A percentile compares a stretch with the other conserved stretches of the same genome.
These are phyloP conservation scores for Metschnikowia continentalis DNA, from an alignment of 805 yeast species.

Conservation along the genomic window DNA sequence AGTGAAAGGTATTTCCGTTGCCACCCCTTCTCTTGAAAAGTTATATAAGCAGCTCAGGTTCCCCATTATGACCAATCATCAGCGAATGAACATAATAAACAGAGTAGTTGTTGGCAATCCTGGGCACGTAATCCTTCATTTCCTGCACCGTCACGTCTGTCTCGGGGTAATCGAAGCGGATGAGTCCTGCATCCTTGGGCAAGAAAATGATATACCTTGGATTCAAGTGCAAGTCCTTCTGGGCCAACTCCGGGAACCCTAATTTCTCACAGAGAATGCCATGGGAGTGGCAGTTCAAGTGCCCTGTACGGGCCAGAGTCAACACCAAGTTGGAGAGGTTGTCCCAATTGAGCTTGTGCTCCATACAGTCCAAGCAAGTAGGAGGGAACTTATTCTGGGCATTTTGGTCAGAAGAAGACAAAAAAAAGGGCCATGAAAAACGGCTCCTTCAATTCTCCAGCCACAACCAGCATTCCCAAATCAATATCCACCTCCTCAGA, in stretches of 20 bases:
- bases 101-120: constrained; percentile 43
- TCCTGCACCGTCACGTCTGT: constrained; percentile 21
- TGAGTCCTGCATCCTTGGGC: constrained; percentile 45
- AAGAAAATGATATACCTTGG: constrained; percentile 52
- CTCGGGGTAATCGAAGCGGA: constrained; percentile 44
- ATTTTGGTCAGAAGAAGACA: constrained; percentile 45
- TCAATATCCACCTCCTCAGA: constrained; percentile 38
- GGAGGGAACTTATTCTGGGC: constrained; percentile 33
- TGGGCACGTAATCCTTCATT: constrained; percentile 42
- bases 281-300: constrained; percentile 55
- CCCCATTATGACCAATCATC: no score
- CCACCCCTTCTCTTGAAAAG: no score
- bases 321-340: constrained; percentile 47
- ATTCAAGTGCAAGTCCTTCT: constrained; percentile 4
- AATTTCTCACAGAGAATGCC: constrained; percentile 49
- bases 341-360: constrained; percentile 56
- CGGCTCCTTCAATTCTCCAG: constrained; percentile 9
- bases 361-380: constrained; percentile 46
- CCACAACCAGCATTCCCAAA: constrained; percentile 44
- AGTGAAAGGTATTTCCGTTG: no score
- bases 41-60: no score
- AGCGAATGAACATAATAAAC: no score
- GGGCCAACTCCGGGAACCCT: constrained; percentile 37
- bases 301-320: constrained; percentile 43
- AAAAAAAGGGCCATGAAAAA: constrained; percentile 31